Evolutionary conservation across 441 rosid genomes (phyloP).

Genomic region (Corymbia citriodora): DNA sequence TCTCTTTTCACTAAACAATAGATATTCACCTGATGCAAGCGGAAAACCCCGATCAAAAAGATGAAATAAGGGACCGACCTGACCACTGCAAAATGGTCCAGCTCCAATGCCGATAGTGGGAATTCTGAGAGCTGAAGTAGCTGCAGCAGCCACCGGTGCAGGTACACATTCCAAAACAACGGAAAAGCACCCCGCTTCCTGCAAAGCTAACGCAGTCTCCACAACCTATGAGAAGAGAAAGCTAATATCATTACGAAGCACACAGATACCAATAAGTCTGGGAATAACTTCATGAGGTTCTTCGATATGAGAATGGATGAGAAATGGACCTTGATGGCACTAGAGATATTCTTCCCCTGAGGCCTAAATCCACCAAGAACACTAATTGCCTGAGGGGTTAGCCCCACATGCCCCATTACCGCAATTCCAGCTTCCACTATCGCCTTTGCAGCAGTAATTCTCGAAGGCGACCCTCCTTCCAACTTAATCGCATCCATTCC

Average conservation of each 20-base stretch:
- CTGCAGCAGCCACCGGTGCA: constrained; percentile 89
- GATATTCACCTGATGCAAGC: background rate
- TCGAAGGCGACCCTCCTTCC: constrained; percentile 80
- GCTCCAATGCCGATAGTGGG: constrained; percentile 96
- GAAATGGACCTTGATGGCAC: constrained; percentile 66
- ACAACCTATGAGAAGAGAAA: constrained; percentile 48
- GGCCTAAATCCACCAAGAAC: constrained; percentile 96
- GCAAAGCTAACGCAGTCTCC: constrained; percentile 84
- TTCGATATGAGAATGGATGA: background rate
- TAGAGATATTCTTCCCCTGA: constrained; percentile 66
- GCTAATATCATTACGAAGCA: background rate
- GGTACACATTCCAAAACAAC: constrained; percentile 91
- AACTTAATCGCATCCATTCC: constrained; percentile 92
- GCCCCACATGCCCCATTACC: constrained; percentile 93
- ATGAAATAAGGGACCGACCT: constrained; percentile 31
- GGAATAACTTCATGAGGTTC: background rate
- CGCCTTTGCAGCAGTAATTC: constrained; percentile 75
- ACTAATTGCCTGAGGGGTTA: constrained; percentile 91
- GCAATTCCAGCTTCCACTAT: constrained; percentile 94
- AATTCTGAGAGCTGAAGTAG: constrained; percentile 68
- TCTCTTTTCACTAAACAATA: background rate
- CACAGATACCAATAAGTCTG: background rate
- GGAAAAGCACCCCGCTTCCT: constrained; percentile 85
- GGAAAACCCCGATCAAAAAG: background rate
- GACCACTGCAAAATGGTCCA: constrained; percentile 91